Evolutionary conservation across 768 basidiomycete species (phyloP).

Genomic region (Chalciporus chontae): DNA sequence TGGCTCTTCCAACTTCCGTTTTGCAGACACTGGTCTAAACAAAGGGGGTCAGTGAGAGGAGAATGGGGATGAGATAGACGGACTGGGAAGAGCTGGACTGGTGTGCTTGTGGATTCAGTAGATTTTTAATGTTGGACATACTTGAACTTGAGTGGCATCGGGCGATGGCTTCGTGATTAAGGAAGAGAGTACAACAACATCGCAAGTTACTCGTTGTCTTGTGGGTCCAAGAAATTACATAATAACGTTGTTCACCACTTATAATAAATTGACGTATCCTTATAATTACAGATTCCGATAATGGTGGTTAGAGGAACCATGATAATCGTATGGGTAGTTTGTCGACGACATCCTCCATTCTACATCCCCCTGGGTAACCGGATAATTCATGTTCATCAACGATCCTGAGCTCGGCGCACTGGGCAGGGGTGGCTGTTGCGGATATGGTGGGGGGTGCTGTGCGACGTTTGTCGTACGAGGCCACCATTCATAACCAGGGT

Average conservation of each 20-base stretch:
- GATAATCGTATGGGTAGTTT: slow-evolving; percentile 20
- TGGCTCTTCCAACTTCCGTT: slow-evolving; percentile 27
- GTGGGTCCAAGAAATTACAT: slow-evolving; percentile 33
- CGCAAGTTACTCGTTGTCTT: slow-evolving; percentile 23
- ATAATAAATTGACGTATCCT: too few relatives aligned
- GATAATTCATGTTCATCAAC: slow-evolving; percentile 16
- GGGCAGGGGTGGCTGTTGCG: slow-evolving; percentile 5
- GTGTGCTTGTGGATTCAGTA: slow-evolving; percentile 53
- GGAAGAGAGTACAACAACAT: slow-evolving; percentile 3
- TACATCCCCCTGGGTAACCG: slow-evolving; percentile 7
- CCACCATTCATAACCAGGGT: slow-evolving; percentile 64
- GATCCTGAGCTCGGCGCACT: slow-evolving; percentile 6
- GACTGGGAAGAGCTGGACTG: slow-evolving; percentile 41
- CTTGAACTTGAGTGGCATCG: slow-evolving; percentile 20
- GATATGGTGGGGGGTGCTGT: slow-evolving; percentile 12
- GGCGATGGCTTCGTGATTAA: slow-evolving; percentile 5
- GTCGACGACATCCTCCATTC: slow-evolving; percentile 21
- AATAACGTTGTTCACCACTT: slow-evolving; percentile 13
- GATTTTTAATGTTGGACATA: slow-evolving; percentile 56
- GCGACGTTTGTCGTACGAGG: slow-evolving; percentile 34
- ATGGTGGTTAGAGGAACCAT: slow-evolving; percentile 12
- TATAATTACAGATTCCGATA: too few relatives aligned
- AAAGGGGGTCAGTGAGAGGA: slow-evolving; percentile 21
- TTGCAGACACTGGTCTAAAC: slow-evolving; percentile 23
- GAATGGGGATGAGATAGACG: slow-evolving; percentile 18